Evolutionary conservation across 805 yeast genomes (phyloP).

Genomic region (Wickerhamomyces bisporus): DNA sequence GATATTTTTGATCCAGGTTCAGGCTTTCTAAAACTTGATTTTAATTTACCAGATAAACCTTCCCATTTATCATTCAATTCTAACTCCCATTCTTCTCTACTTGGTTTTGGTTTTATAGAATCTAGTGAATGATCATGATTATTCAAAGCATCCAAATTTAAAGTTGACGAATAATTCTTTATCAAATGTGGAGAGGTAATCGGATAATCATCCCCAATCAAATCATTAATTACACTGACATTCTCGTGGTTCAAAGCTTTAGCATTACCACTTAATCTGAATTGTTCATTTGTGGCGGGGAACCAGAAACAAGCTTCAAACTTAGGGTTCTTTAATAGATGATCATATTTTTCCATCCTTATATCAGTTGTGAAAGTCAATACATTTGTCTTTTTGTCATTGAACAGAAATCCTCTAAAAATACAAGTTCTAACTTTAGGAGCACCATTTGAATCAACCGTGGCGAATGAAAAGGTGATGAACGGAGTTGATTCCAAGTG

Average conservation of each 20-base stretch:
- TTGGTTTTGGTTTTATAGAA: conserved; percentile 10
- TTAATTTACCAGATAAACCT: conserved; percentile 49
- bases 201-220: conserved; percentile 23
- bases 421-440: conserved; percentile 72
- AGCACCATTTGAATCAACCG: conserved; percentile 46
- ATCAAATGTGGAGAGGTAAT: conserved; percentile 25
- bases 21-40: conserved; percentile 68
- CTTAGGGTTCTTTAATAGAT: conserved; percentile 40
- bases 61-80: conserved; percentile 67
- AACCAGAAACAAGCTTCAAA: conserved; percentile 80
- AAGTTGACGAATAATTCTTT: conserved; percentile 17
- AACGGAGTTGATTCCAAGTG: conserved; percentile 45
- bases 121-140: conserved; percentile 38
- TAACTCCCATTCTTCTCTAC: conserved; percentile 54
- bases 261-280: conserved; percentile 65
- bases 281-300: conserved; percentile 56
- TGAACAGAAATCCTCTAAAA: conserved; percentile 69
- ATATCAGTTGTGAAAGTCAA: conserved; percentile 67
- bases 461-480: conserved; percentile 61
- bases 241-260: conserved; percentile 34
- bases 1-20: conserved; percentile 59
- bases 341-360: conserved; percentile 58
- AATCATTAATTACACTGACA: conserved; percentile 8
- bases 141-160: conserved; percentile 18
- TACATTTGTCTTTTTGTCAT: conserved; percentile 61